phyloP scores from a whole-genome alignment of 306 rosid species.

The Vicia faba region DNA sequence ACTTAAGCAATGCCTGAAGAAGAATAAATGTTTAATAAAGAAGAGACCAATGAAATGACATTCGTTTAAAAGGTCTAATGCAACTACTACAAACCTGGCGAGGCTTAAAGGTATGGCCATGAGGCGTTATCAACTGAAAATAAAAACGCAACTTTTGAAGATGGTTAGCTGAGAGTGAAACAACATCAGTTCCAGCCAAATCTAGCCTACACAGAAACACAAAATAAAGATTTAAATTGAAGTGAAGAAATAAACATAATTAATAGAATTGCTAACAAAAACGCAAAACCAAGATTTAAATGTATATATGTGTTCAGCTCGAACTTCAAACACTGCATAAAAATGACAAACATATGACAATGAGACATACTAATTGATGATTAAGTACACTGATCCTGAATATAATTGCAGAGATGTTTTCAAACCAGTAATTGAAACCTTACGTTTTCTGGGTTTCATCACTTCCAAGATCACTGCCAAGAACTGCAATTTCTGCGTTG shows the following conservation, averaged over 20 bases:
- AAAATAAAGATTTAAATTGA: slow-evolving; percentile 11
- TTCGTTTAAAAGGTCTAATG: slow-evolving; percentile 34
- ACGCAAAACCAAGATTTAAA: slow-evolving; percentile 9
- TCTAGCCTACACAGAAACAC: slow-evolving; percentile 61
- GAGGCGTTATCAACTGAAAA: slow-evolving; percentile 74
- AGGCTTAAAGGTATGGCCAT: slow-evolving; percentile 73
- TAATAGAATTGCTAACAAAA: slow-evolving; percentile 15
- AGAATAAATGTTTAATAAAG: slow-evolving; percentile 45
- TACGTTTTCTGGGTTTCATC: slow-evolving; percentile 82
- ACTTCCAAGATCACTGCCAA: slow-evolving; percentile 87
- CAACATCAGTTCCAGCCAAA: slow-evolving; percentile 64
- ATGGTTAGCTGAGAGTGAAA: slow-evolving; percentile 89
- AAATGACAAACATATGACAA: slow-evolving; percentile 32
- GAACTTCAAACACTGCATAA: slow-evolving; percentile 10
- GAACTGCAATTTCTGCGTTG: slow-evolving; percentile 75
- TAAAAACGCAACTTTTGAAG: slow-evolving; percentile 82
- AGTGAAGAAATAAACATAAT: slow-evolving; percentile 31
- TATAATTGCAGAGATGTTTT: slow-evolving; percentile 7
- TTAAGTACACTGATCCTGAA: not conserved
- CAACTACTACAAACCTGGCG: slow-evolving; percentile 70
- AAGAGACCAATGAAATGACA: slow-evolving; percentile 32
- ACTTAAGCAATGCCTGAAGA: slow-evolving; percentile 84
- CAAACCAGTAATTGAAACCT: slow-evolving; percentile 38
- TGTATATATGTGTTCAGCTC: slow-evolving; percentile 19
- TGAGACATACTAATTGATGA: slow-evolving; percentile 8